Percentiles rank a stretch among this genome's conserved stretches.
Evolutionary conservation across 1,284 basidiomycete species (phyloP).

Genomic region (Anthracocystis walkeri): DNA sequence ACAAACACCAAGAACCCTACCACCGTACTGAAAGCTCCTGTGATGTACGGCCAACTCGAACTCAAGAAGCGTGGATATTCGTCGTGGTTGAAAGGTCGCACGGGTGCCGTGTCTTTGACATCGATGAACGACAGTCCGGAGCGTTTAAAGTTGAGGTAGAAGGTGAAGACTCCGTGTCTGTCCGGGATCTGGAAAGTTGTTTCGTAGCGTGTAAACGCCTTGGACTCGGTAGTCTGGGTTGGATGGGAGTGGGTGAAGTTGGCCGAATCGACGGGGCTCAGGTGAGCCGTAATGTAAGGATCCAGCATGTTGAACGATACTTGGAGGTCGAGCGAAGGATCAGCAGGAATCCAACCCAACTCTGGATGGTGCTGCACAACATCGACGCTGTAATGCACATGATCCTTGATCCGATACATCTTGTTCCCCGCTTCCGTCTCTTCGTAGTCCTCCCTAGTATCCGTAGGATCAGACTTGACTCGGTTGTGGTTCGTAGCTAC

Average conservation of each 20-base stretch:
- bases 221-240: neutral
- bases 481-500: conserved; percentile 79
- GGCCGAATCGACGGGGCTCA: conserved; percentile 25
- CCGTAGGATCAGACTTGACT: conserved; percentile 72
- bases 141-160: conserved; percentile 87
- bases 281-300: conserved; percentile 71
- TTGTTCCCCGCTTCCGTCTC: conserved; percentile 72
- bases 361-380: conserved; percentile 77
- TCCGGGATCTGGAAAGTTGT: conserved; percentile 88
- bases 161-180: conserved; percentile 97
- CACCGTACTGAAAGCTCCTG: conserved; percentile 86
- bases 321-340: conserved; percentile 81
- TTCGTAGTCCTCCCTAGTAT: conserved; percentile 65
- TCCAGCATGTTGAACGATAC: conserved; percentile 98
- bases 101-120: conserved; percentile 81
- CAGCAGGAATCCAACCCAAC: conserved; percentile 79
- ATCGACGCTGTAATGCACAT: conserved; percentile 78
- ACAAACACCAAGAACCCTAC: conserved; percentile 85
- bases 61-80: conserved; percentile 92
- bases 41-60: conserved; percentile 94
- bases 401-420: conserved; percentile 87
- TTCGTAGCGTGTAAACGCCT: conserved; percentile 74
- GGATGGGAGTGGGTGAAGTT: conserved; percentile 14
- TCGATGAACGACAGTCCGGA: conserved; percentile 81
- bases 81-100: conserved; percentile 93